Conservation (phyloP, 2,329 filamentous ascomycete species). For the Thelonectria rubi region DNA sequence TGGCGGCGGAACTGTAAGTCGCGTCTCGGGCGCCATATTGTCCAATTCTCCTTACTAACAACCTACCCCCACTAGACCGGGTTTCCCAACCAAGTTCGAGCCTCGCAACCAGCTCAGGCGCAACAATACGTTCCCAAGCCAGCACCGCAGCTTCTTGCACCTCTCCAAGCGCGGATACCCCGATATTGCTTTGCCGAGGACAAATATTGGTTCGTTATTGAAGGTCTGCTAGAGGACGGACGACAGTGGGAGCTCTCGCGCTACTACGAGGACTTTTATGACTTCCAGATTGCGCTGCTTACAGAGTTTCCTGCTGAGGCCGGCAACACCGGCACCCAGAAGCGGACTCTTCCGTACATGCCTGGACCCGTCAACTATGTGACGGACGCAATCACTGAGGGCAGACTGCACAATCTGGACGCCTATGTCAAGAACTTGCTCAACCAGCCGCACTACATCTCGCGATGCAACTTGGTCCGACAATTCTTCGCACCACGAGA, state of each 20-base stretch:
- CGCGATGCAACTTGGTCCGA: conserved; percentile 83
- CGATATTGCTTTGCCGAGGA: conserved; percentile 96
- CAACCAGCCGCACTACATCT: conserved; percentile 83
- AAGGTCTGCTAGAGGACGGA: conserved; percentile 89
- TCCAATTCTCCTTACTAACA: background rate
- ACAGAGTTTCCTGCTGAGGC: conserved; percentile 93
- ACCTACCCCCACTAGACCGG: conserved; percentile 35
- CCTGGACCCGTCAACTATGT: conserved; percentile 97
- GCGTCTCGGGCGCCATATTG: background rate
- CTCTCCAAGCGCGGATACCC: conserved; percentile 84
- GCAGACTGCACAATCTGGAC: conserved; percentile 89
- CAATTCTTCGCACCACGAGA: conserved; percentile 90
- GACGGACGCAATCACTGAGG: conserved; percentile 96
- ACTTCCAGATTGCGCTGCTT: conserved; percentile 95
- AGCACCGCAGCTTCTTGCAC: conserved; percentile 71
- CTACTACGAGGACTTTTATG: conserved; percentile 98
- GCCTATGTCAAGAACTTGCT: conserved; percentile 95
- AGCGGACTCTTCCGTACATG: conserved; percentile 93
- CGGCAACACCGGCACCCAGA: conserved; percentile 81
- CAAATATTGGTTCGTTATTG: conserved; percentile 99
- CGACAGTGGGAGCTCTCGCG: conserved; percentile 91
- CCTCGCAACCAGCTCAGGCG: conserved; percentile 49
- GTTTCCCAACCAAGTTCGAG: conserved; percentile 37
- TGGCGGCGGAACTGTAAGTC: conserved; percentile 40
- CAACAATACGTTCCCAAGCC: conserved; percentile 51